A percentile compares a stretch with the other conserved stretches of the same genome.
phyloP scores from a whole-genome alignment of 2,329 filamentous ascomycete species.

The Pseudogymnoascus sp. region DNA sequence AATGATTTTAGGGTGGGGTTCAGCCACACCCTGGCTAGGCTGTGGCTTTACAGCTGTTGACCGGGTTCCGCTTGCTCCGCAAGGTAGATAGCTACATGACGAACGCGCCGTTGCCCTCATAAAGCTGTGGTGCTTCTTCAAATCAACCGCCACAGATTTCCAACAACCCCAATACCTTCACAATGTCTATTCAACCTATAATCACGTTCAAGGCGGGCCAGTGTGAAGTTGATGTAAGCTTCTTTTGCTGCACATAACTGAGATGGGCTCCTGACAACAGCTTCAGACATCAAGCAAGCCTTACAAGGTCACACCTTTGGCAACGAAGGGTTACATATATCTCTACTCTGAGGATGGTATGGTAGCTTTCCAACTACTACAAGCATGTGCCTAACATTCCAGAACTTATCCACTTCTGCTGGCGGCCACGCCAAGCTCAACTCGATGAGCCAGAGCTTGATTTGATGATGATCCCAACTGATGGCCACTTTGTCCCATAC shows the following conservation, averaged over 20 bases:
- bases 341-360: constrained; percentile 84
- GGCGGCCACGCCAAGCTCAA: constrained; percentile 70
- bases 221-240: constrained; percentile 74
- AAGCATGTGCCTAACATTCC: constrained; percentile 16
- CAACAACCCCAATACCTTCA: constrained; percentile 20
- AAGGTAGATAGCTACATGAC: constrained; percentile 10
- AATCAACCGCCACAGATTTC: constrained; percentile 16
- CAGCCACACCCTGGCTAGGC: constrained; percentile 5
- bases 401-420: constrained; percentile 95
- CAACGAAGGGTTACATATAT: constrained; percentile 79
- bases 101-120: constrained; percentile 14
- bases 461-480: constrained; percentile 85
- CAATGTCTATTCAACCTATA: constrained; percentile 76
- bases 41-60: background rate
- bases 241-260: constrained; percentile 13
- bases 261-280: constrained; percentile 15
- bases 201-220: constrained; percentile 95
- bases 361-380: constrained; percentile 18
- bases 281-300: constrained; percentile 48
- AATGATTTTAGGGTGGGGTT: background rate
- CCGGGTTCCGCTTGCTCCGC: constrained; percentile 4
- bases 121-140: constrained; percentile 8
- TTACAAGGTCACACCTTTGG: constrained; percentile 64
- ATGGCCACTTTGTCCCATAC: constrained; percentile 82
- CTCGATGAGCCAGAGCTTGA: constrained; percentile 73